Base-by-base conservation (phyloP, 2,329 filamentous ascomycete genomes). In the Phaeophleospora eucalypticola region DNA sequence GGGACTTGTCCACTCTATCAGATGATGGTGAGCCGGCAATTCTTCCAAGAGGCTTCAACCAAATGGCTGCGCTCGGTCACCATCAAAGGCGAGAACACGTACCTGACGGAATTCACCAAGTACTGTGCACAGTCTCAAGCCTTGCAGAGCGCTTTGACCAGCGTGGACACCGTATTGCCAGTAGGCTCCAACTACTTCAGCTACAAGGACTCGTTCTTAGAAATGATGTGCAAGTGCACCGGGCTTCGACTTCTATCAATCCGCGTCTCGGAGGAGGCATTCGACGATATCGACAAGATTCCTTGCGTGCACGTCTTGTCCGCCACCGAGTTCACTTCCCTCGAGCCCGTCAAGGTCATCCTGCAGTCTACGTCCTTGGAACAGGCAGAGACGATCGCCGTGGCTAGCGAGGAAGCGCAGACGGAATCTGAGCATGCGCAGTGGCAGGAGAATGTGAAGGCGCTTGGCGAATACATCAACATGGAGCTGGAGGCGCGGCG, bases 71-170 rank as follows among this genome's bases (percentile, higher is more conserved):
- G 24, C 7, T 3, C 7, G 17, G 33, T 76, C 0, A 73, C 75
- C 0, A 58, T 71, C 0, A 68, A 74, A 1, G 71, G 80, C 15
- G 17, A 38, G 3, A 17, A 43, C 12, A 14, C n/a, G n/a, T n/a
- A 29, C 39, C 12, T 32, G 14, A 17, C 6, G 8, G 21, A n/a
- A 19, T 24, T 41, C 20, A 32, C 33, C 7, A 29, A 8, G 3
- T n/a, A 20, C 3, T n/a, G n/a, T n/a, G n/a, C n/a, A n/a, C n/a
- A n/a, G n/a, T 41, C 39, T n/a, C 14, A 20, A 32, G 18, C 20
- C 4, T 15, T 41, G n/a, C 19, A 17, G 19, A 15, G 10, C n/a
- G 17, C 16, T 41, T 27, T 41, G 10, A 41, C 39, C 12, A 12
- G 21, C 3, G n/a, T 41, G 20, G n/a, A 8, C 3, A 17, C 16